phyloP scores from a whole-genome alignment of 1,284 basidiomycete species.

The Melanopsichium pennsylvanicum region DNA sequence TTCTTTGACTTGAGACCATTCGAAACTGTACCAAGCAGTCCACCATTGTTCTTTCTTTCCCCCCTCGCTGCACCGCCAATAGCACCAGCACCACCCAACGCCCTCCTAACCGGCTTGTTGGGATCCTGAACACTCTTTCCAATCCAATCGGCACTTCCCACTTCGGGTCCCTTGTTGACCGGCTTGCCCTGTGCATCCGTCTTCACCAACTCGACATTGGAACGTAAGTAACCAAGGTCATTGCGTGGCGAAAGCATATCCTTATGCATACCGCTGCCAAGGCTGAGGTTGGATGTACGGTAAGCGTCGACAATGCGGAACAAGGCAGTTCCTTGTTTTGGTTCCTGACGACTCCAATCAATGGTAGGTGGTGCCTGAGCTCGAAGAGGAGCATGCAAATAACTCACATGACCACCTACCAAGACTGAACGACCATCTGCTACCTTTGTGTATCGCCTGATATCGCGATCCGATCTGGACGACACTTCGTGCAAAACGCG shows the following conservation, averaged over 20 bases:
- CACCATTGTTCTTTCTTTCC: no score
- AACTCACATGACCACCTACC: slow-evolving; percentile 35
- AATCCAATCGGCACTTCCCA: slow-evolving; percentile 27
- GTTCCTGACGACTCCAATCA: slow-evolving; percentile 38
- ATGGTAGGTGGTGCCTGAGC: slow-evolving; percentile 33
- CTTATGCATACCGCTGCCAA: slow-evolving; percentile 32
- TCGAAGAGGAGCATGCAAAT: slow-evolving; percentile 33
- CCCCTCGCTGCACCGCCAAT: no score
- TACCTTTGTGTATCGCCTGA: slow-evolving; percentile 13
- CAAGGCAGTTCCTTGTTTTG: slow-evolving; percentile 34
- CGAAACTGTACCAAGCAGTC: no score
- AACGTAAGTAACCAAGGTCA: slow-evolving; percentile 39
- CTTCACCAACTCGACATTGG: slow-evolving; percentile 35
- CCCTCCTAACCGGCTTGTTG: slow-evolving; percentile 14
- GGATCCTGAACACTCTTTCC: slow-evolving; percentile 30
- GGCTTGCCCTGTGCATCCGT: slow-evolving; percentile 15
- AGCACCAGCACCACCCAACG: slow-evolving; percentile 6
- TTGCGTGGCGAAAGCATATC: slow-evolving; percentile 37
- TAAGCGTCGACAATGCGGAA: slow-evolving; percentile 45
- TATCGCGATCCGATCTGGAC: slow-evolving; percentile 10
- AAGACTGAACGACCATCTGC: slow-evolving; percentile 34
- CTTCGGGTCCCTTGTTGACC: not conserved
- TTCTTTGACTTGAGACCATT: no score
- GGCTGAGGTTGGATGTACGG: slow-evolving; percentile 13
- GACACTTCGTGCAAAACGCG: slow-evolving; percentile 51